These are phyloP conservation scores for Cyclotella cryptica DNA, from an alignment of 108 stramenopile genomes.

Conservation along the genomic window DNA sequence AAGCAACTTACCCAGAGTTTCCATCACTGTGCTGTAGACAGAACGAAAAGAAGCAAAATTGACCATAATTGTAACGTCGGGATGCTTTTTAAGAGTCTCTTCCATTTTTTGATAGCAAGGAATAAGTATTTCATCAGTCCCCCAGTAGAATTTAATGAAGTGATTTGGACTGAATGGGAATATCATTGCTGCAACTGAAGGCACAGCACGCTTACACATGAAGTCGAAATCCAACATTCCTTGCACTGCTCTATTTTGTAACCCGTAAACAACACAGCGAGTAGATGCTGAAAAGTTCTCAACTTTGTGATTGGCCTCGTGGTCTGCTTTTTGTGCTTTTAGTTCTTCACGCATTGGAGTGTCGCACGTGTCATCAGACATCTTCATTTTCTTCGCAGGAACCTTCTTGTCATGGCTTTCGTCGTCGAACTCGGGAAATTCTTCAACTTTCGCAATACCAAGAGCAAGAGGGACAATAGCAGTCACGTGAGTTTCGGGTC, in stretches of 20 bases:
- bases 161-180: constrained; percentile 89
- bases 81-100: constrained; percentile 80
- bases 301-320: constrained; percentile 63
- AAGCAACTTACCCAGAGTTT: constrained; percentile 51
- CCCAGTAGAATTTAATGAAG: constrained; percentile 93
- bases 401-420: constrained; percentile 19
- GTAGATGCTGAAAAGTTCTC: constrained; percentile 75
- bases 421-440: constrained; percentile 83
- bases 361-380: constrained; percentile 3
- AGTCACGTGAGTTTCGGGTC: constrained; percentile 91
- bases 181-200: constrained; percentile 85
- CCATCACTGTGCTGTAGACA: constrained; percentile 80
- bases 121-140: constrained; percentile 83
- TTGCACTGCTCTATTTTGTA: constrained; percentile 85
- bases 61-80: constrained; percentile 78
- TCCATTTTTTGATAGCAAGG: constrained; percentile 82
- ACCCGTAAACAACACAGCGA: constrained; percentile 84
- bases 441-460: constrained; percentile 58
- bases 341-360: constrained; percentile 16
- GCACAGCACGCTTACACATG: constrained; percentile 88
- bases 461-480: constrained; percentile 88
- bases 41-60: constrained; percentile 94
- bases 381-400: constrained; percentile 31
- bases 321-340: constrained; percentile 50
- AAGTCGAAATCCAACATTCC: constrained; percentile 96